Conservation (phyloP, 371 early-diverging fungal genomes). For the Circinella umbellata region DNA sequence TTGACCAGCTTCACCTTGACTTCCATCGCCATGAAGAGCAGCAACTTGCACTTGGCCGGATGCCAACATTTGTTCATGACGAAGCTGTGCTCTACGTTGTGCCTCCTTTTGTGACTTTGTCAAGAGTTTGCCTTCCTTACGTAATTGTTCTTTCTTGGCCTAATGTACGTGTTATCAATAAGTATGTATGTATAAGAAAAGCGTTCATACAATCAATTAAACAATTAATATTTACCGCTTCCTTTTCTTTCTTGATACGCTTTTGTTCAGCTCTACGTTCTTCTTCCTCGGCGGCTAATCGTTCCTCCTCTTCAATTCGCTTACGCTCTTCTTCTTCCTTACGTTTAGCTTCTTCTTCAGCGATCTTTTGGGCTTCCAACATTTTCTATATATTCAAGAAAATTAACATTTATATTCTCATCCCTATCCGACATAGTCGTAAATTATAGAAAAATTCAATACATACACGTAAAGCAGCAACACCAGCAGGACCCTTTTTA, state of each 20-base stretch:
- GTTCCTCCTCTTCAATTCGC: slow-evolving; percentile 52
- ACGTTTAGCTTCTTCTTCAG: slow-evolving; percentile 53
- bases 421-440: not conserved
- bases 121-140: slow-evolving; percentile 90
- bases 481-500: slow-evolving; percentile 50
- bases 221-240: slow-evolving; percentile 28
- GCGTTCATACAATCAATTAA: too few species aligned
- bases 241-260: slow-evolving; percentile 46
- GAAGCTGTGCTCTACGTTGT: slow-evolving; percentile 72
- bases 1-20: slow-evolving; percentile 30
- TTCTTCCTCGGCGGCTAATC: slow-evolving; percentile 46
- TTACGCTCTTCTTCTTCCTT: slow-evolving; percentile 45
- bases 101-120: slow-evolving; percentile 94
- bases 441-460: not conserved
- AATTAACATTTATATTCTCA: too few species aligned
- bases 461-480: slow-evolving; percentile 58
- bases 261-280: slow-evolving; percentile 52
- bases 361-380: slow-evolving; percentile 56
- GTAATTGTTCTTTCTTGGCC: slow-evolving; percentile 87
- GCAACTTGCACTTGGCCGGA: slow-evolving; percentile 80
- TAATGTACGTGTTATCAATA: slow-evolving; percentile 16
- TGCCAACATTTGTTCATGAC: slow-evolving; percentile 80
- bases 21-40: slow-evolving; percentile 55
- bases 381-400: slow-evolving; percentile 37
- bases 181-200: too few species aligned